Evolutionary conservation across 257 asterid genomes (phyloP).

Genomic region (Coffea canephora): DNA sequence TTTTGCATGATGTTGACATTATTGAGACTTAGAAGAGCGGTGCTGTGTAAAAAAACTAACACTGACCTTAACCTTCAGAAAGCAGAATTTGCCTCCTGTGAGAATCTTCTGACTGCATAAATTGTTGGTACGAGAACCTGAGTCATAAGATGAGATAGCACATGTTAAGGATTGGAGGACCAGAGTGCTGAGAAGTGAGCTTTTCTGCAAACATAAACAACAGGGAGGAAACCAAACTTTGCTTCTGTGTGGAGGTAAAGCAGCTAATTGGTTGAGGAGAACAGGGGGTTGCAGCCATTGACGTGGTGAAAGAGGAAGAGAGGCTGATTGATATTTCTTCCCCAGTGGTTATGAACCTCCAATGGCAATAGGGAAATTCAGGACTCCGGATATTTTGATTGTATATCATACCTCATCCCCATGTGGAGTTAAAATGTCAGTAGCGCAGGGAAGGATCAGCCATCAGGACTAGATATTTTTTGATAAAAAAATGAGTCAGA

Average conservation of each 20-base stretch:
- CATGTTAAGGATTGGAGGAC: neutral
- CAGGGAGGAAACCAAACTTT: neutral
- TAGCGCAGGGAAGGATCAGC: too few relatives aligned
- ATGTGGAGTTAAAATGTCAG: too few relatives aligned
- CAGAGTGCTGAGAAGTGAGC: neutral
- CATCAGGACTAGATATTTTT: too few relatives aligned
- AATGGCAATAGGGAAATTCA: neutral
- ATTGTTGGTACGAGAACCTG: constrained; percentile 10
- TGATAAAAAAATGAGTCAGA: too few relatives aligned
- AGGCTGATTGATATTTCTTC: neutral
- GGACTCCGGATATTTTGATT: constrained; percentile 1
- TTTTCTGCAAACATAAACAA: neutral
- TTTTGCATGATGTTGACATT: neutral
- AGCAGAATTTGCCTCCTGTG: neutral
- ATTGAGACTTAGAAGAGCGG: neutral
- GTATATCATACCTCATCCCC: too few relatives aligned
- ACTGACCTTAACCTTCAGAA: constrained; percentile 18
- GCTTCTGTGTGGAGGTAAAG: neutral
- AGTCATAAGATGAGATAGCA: neutral
- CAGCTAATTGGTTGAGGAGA: neutral
- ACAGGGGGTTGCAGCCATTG: constrained; percentile 17
- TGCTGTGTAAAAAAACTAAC: neutral
- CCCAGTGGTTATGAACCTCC: neutral
- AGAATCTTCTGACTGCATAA: constrained; percentile 6
- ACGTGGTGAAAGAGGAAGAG: neutral